phyloP scores from a whole-genome alignment of 306 rosid genomes.

The Arachis hypogaea region DNA sequence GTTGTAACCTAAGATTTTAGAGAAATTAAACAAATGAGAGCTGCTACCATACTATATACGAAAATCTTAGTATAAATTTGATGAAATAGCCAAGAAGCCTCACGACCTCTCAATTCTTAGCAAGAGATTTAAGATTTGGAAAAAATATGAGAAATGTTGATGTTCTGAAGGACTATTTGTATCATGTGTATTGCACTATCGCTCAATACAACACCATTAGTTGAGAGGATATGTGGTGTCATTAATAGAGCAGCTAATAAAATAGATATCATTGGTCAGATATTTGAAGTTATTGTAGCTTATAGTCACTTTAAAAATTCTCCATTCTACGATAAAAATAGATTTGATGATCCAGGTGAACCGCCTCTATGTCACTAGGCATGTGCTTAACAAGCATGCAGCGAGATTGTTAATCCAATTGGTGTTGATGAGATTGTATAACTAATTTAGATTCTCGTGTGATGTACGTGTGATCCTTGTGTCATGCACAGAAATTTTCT shows the following conservation, averaged over 20 bases:
- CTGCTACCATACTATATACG: conserved; percentile 53
- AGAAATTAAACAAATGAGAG: conserved; percentile 50
- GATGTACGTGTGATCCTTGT: no score
- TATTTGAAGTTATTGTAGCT: conserved; percentile 45
- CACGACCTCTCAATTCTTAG: conserved; percentile 54
- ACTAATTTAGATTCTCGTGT: no score
- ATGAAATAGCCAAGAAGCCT: conserved; percentile 45
- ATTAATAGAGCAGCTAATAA: conserved; percentile 45
- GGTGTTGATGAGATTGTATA: neutral
- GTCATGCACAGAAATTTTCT: no score
- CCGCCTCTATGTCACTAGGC: no score
- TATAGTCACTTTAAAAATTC: neutral
- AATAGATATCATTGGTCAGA: conserved; percentile 39
- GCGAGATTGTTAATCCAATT: neutral
- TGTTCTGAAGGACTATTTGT: conserved; percentile 45
- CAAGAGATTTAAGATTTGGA: conserved; percentile 40
- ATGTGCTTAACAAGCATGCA: neutral
- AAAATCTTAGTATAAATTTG: conserved; percentile 64
- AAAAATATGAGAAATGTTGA: conserved; percentile 15
- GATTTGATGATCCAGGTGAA: neutral
- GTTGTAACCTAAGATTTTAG: conserved; percentile 50
- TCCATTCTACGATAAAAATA: conserved; percentile 39
- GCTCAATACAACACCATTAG: conserved; percentile 46
- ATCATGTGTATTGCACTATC: neutral
- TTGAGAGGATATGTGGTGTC: conserved; percentile 37